phyloP scores from a whole-genome alignment of 495 filamentous ascomycete genomes.

The Lepraria neglecta region DNA sequence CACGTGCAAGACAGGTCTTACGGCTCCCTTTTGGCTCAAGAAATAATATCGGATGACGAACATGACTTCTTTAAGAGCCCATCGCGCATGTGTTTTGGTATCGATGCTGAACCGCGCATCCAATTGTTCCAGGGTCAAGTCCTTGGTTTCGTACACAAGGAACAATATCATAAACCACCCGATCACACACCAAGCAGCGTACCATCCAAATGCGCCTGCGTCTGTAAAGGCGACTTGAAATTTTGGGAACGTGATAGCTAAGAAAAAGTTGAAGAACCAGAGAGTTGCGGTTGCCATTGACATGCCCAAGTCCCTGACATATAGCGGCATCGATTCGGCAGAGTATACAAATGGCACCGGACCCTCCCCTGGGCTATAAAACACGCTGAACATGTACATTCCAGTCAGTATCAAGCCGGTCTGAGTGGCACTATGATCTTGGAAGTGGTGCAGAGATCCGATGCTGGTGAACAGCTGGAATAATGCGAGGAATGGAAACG shows the following conservation, averaged over 20 bases:
- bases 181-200: constrained; percentile 54
- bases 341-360: constrained; percentile 39
- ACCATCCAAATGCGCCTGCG: constrained; percentile 56
- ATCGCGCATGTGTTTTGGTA: constrained; percentile 16
- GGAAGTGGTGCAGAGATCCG: constrained; percentile 46
- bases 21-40: constrained; percentile 12
- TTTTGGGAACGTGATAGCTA: constrained; percentile 52
- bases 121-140: constrained; percentile 46
- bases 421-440: constrained; percentile 28
- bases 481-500: constrained; percentile 56
- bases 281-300: constrained; percentile 28
- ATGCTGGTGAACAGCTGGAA: constrained; percentile 54
- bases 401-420: constrained; percentile 46
- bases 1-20: constrained; percentile 1
- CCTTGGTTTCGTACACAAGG: constrained; percentile 55
- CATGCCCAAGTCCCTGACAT: constrained; percentile 53
- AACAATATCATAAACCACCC: constrained; percentile 50
- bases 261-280: constrained; percentile 49
- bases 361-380: constrained; percentile 53
- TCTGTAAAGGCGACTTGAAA: constrained; percentile 45
- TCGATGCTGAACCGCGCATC: constrained; percentile 31
- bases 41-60: constrained; percentile 20
- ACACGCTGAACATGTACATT: constrained; percentile 41
- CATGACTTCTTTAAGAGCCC: constrained; percentile 16
- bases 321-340: constrained; percentile 52